phyloP scores from a whole-genome alignment of 495 filamentous ascomycete genomes.

The Podospora appendiculata region DNA sequence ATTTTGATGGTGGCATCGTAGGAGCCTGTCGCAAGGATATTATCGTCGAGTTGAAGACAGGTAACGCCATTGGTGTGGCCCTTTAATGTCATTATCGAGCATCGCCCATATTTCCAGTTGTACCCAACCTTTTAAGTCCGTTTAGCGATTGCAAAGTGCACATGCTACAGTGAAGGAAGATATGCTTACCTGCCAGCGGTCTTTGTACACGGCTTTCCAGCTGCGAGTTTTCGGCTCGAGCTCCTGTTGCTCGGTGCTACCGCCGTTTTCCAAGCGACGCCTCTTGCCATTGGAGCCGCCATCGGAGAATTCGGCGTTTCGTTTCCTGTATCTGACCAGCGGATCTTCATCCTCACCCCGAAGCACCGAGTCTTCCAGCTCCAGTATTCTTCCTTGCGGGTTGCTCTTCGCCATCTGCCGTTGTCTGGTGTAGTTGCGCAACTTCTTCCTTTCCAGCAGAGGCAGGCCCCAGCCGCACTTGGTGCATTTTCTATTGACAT shows the following conservation, averaged over 20 bases:
- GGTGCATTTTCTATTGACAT: constrained; percentile 88
- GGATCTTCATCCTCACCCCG: neutral
- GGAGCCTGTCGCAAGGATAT: constrained; percentile 86
- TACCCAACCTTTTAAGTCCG: constrained; percentile 67
- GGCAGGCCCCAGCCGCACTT: constrained; percentile 97
- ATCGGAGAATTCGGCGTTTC: constrained; percentile 19
- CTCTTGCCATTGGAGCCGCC: constrained; percentile 35
- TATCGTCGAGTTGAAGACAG: constrained; percentile 92
- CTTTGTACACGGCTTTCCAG: constrained; percentile 66
- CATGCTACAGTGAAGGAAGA: neutral
- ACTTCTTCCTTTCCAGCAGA: constrained; percentile 74
- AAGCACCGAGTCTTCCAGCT: constrained; percentile 12
- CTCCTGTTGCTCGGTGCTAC: constrained; percentile 2
- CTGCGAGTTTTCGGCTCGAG: constrained; percentile 46
- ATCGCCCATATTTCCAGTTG: constrained; percentile 94
- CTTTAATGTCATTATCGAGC: constrained; percentile 68
- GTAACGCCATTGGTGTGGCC: constrained; percentile 94
- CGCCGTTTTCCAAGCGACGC: constrained; percentile 23
- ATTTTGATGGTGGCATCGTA: constrained; percentile 94
- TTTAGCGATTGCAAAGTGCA: neutral
- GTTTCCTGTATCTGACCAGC: constrained; percentile 16
- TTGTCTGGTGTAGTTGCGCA: constrained; percentile 81
- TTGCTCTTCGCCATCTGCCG: constrained; percentile 46
- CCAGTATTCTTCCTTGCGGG: constrained; percentile 17
- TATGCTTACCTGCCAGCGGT: constrained; percentile 25